Evolutionary conservation across 2,329 filamentous ascomycete genomes (phyloP), one percentile per base, ranked within the genome.

Genomic region (Aspergillus phoenicis): DNA sequence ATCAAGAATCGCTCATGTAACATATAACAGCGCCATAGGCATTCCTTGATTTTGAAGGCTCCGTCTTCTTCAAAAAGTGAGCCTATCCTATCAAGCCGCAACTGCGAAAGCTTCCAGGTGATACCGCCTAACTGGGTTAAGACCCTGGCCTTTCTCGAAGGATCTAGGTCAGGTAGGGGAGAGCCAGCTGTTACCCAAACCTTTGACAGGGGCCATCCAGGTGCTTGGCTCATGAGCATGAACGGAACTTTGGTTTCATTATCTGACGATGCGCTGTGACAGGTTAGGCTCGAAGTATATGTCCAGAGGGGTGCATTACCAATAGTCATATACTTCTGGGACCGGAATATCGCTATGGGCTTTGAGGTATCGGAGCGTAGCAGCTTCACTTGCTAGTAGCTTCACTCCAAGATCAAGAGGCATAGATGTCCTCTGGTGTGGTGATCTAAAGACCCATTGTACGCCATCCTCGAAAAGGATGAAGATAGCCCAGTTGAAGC

Each of bases 161-260:
- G 38, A 6, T 59, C 57, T 52, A 66, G 45, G 17, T 58, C 28
- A 49, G 57, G 58, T 62, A 61, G 47, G 49, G 30, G 5, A 51
- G 60, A 62, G n/a, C 52, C 45, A 8, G 52, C 48, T 55, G 62
- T 10, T 48, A 53, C 63, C 70, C 68, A 74, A 52, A 63, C 36
- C 20, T 61, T 66, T 59, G 54, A 62, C 11, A 76, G 63, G 36
- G 69, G 69, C 59, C 53, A 57, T 8, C 73, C 73, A 52, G 64
- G 52, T 30, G 73, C 73, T 65, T 73, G 67, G 64, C 69, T 73
- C 69, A 74, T 74, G 17, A 75, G 58, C 38, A 76, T 75, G 54
- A 68, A 75, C 17, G 73, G 73, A 36, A 74, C 58, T 2, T 69
- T 70, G 24, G 73, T 68, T 6, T 69, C 66, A 64, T 74, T 74